Conservation (phyloP, 2,329 filamentous ascomycete genomes). For the Metarhizium album region DNA sequence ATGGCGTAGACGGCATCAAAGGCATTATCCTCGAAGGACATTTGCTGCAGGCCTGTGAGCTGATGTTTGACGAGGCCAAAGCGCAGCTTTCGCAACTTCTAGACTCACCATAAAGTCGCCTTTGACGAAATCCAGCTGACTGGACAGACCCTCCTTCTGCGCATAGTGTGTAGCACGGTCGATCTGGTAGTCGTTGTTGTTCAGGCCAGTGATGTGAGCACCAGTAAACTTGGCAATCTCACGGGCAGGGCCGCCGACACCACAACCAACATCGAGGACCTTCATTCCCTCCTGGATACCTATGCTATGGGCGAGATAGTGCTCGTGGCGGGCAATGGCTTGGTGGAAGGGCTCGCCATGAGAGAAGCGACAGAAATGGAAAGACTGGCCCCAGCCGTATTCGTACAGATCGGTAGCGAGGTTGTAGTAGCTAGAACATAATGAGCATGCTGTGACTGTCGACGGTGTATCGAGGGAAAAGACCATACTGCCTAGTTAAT, state of each 20-base stretch:
- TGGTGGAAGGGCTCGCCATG: constrained; percentile 78
- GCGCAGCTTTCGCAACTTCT: constrained; percentile 7
- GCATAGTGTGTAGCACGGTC: constrained; percentile 84
- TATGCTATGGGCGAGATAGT: constrained; percentile 89
- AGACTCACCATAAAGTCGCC: constrained; percentile 80
- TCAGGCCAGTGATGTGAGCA: constrained; percentile 79
- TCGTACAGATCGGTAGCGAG: constrained; percentile 94
- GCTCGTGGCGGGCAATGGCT: constrained; percentile 91
- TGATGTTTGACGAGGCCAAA: neutral
- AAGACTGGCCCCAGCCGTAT: constrained; percentile 91
- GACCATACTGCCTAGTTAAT: constrained; percentile 77
- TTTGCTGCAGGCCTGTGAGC: constrained; percentile 37
- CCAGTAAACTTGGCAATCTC: constrained; percentile 96
- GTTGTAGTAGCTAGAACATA: constrained; percentile 69
- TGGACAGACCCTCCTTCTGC: constrained; percentile 63
- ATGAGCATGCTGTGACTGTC: constrained; percentile 10
- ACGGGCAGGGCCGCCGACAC: constrained; percentile 87
- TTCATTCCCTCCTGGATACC: constrained; percentile 76
- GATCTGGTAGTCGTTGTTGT: constrained; percentile 99
- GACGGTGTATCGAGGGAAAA: neutral
- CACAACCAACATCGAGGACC: constrained; percentile 92
- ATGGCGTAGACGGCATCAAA: constrained; percentile 97
- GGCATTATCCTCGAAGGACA: constrained; percentile 82
- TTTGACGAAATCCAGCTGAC: constrained; percentile 81
- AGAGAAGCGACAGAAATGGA: constrained; percentile 95